phyloP scores from a whole-genome alignment of 225 moss, liverwort and hornwort species.

The Rhytidiadelphus loreus region DNA sequence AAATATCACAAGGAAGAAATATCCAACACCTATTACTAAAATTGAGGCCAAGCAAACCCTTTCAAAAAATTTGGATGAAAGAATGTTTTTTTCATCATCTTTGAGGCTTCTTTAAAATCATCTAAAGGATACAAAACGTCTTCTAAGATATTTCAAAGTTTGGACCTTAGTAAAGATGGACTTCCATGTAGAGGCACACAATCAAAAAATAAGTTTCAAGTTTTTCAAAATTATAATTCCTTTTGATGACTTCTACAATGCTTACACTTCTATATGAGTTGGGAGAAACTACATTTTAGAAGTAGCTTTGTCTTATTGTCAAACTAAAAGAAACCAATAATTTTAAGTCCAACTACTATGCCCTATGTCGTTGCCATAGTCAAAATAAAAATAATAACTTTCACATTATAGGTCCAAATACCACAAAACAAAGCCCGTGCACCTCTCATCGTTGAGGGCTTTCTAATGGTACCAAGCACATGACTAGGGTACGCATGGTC shows the following conservation, averaged over 20 bases:
- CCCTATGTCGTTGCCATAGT: too few species aligned
- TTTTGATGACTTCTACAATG: accelerated
- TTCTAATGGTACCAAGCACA: too few species aligned
- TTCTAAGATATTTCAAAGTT: accelerated
- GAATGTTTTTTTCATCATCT: neutral
- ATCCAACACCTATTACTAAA: neutral
- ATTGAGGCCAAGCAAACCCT: neutral
- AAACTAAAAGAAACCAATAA: neutral
- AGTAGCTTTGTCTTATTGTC: accelerated
- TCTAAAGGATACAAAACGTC: neutral
- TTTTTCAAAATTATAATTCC: neutral
- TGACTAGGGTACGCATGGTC: too few species aligned
- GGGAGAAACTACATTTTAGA: too few species aligned
- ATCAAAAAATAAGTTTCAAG: neutral
- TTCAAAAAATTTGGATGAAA: neutral
- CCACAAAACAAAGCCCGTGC: too few species aligned
- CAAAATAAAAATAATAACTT: too few species aligned
- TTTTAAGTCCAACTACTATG: neutral
- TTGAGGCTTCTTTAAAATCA: neutral
- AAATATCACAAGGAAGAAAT: neutral
- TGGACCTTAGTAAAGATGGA: too few species aligned
- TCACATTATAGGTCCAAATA: too few species aligned
- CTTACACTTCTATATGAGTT: neutral
- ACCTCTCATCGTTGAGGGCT: too few species aligned
- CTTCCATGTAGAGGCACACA: accelerated